Percentiles rank a stretch among this genome's conserved stretches.
Conservation (phyloP, 164 flowering plant species). For the Piper betle region DNA sequence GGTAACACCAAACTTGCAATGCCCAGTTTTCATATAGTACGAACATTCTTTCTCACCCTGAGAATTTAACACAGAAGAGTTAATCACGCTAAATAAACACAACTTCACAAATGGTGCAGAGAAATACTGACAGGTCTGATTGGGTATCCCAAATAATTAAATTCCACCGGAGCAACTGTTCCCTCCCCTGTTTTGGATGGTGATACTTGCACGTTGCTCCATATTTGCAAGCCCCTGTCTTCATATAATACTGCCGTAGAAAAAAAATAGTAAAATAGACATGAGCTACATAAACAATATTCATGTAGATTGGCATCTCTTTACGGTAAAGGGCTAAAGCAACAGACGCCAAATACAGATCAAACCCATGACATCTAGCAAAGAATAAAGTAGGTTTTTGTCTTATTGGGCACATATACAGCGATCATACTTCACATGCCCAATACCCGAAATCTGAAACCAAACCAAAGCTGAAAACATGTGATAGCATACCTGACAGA, state of each 20-base stretch:
- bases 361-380: not conserved
- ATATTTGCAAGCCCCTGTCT: conserved; percentile 68
- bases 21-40: conserved; percentile 80
- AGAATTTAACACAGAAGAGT: not conserved
- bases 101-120: not conserved
- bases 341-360: not conserved
- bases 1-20: conserved; percentile 81
- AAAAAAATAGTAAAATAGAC: not conserved
- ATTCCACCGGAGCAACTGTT: conserved; percentile 28
- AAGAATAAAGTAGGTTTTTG: not conserved
- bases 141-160: conserved; percentile 78
- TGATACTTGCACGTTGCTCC: conserved; percentile 70
- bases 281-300: not conserved
- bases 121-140: conserved; percentile 58
- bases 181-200: conserved; percentile 65
- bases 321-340: not conserved
- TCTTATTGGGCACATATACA: too few species aligned
- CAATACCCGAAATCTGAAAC: too few species aligned
- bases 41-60: conserved; percentile 96
- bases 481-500: too few species aligned
- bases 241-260: conserved; percentile 63
- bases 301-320: not conserved
- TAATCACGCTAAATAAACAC: not conserved
- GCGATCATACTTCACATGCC: too few species aligned
- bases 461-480: too few species aligned